Conservation (phyloP, 306 rosid genomes). For the Vigna angularis region DNA sequence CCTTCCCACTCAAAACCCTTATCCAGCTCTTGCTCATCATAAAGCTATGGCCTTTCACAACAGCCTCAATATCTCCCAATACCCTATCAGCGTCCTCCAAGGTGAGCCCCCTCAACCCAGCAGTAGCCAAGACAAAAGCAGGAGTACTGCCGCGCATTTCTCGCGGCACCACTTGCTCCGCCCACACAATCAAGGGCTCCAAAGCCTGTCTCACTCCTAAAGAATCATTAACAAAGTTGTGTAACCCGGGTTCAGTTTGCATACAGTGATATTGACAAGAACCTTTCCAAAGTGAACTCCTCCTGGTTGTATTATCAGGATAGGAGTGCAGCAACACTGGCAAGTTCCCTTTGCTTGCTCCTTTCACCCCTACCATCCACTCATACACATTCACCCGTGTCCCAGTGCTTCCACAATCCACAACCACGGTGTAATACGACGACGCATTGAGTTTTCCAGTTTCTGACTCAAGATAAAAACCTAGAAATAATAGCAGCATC, state of each 20-base stretch:
- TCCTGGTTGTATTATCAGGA: constrained; percentile 61
- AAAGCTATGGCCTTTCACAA: constrained; percentile 59
- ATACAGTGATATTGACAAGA: constrained; percentile 80
- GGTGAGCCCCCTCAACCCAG: constrained; percentile 73
- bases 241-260: constrained; percentile 90
- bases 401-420: constrained; percentile 90
- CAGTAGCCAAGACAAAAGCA: constrained; percentile 79
- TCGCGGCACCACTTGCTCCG: constrained; percentile 59
- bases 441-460: constrained; percentile 39
- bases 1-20: constrained; percentile 84
- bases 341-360: constrained; percentile 45
- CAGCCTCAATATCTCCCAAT: constrained; percentile 63
- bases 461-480: constrained; percentile 55
- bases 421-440: constrained; percentile 73
- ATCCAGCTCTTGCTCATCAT: constrained; percentile 67
- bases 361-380: constrained; percentile 51
- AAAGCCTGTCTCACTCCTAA: constrained; percentile 66
- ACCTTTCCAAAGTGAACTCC: constrained; percentile 51
- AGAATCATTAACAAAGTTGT: constrained; percentile 69
- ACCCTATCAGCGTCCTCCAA: constrained; percentile 51
- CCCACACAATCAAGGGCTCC: constrained; percentile 77
- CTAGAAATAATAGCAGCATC: constrained; percentile 52
- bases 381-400: constrained; percentile 73
- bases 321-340: constrained; percentile 67
- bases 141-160: constrained; percentile 62